A percentile compares a stretch with the other conserved stretches of the same genome.
phyloP scores from a whole-genome alignment of 2,329 filamentous ascomycete species.

The Endocalyx cinctus region DNA sequence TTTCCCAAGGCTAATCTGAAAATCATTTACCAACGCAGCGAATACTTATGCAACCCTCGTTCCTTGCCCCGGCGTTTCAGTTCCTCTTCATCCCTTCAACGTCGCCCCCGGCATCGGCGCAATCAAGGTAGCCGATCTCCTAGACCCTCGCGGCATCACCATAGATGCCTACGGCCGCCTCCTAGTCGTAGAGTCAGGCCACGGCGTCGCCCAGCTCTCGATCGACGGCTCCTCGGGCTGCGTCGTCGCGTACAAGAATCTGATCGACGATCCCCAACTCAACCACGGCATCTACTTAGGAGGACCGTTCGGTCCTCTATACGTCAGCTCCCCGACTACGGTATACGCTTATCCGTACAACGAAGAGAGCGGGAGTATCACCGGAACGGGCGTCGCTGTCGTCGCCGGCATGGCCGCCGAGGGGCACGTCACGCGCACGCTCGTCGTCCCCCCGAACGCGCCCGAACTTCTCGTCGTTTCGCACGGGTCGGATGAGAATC shows the following conservation, averaged over 20 bases:
- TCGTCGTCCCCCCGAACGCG: slow-evolving; percentile 45
- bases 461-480: slow-evolving; percentile 51
- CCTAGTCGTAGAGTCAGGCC: slow-evolving; percentile 18
- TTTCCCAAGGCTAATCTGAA: too few species aligned
- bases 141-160: slow-evolving; percentile 20
- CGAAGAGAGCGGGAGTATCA: slow-evolving; percentile 34
- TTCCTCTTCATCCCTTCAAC: slow-evolving; percentile 12
- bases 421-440: slow-evolving; percentile 53
- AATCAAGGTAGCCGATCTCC: slow-evolving; percentile 19
- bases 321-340: slow-evolving; percentile 40
- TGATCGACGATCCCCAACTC: slow-evolving; percentile 15
- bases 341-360: slow-evolving; percentile 56
- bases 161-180: slow-evolving; percentile 21
- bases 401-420: slow-evolving; percentile 47
- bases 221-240: slow-evolving; percentile 21
- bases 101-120: slow-evolving; percentile 18
- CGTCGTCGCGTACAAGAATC: slow-evolving; percentile 14
- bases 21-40: too few species aligned
- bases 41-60: too few species aligned
- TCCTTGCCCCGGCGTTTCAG: slow-evolving; percentile 14
- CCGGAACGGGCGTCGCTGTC: slow-evolving; percentile 32
- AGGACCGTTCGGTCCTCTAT: slow-evolving; percentile 30
- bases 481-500: slow-evolving; percentile 50
- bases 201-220: slow-evolving; percentile 23
- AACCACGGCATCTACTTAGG: slow-evolving; percentile 41